Percentiles rank a stretch among this genome's conserved stretches.
phyloP scores from a whole-genome alignment of 2,329 filamentous ascomycete genomes.

The Trichoderma endophyticum region DNA sequence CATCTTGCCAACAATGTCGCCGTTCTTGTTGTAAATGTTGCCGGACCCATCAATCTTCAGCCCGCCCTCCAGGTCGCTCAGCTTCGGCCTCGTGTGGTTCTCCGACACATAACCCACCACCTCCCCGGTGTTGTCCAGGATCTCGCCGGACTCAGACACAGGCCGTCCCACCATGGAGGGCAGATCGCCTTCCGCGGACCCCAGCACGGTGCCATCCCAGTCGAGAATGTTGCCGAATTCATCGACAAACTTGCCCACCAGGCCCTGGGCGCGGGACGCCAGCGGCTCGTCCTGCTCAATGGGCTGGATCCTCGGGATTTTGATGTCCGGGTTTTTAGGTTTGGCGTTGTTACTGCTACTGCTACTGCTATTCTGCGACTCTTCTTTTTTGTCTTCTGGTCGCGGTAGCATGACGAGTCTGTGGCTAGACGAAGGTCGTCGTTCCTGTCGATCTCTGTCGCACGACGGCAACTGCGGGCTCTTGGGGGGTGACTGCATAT shows the following conservation, averaged over 20 bases:
- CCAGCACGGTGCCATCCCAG: slow-evolving; percentile 48
- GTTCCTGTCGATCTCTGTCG: slow-evolving; percentile 9
- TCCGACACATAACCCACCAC: slow-evolving; percentile 72
- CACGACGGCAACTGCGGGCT: background rate
- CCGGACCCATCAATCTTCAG: slow-evolving; percentile 55
- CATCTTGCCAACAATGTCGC: slow-evolving; percentile 61
- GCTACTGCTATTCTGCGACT: background rate
- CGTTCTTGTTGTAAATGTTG: slow-evolving; percentile 55
- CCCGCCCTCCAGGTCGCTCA: slow-evolving; percentile 50
- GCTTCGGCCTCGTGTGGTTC: slow-evolving; percentile 47
- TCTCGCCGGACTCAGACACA: slow-evolving; percentile 45
- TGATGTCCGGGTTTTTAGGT: slow-evolving; percentile 22
- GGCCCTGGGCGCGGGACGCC: slow-evolving; percentile 36
- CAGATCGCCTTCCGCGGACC: slow-evolving; percentile 51
- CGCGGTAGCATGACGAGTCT: slow-evolving; percentile 16
- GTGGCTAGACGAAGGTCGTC: background rate
- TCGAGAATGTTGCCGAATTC: slow-evolving; percentile 55
- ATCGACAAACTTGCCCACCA: slow-evolving; percentile 49
- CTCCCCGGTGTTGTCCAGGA: slow-evolving; percentile 75
- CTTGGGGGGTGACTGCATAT: background rate
- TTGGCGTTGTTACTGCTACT: background rate
- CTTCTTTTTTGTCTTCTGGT: background rate
- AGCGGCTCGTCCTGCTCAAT: slow-evolving; percentile 36
- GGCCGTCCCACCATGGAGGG: slow-evolving; percentile 52
- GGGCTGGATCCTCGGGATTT: slow-evolving; percentile 41